These are phyloP conservation scores for Boechera retrofracta DNA, from an alignment of 345 rosid species.

Conservation along the genomic window DNA sequence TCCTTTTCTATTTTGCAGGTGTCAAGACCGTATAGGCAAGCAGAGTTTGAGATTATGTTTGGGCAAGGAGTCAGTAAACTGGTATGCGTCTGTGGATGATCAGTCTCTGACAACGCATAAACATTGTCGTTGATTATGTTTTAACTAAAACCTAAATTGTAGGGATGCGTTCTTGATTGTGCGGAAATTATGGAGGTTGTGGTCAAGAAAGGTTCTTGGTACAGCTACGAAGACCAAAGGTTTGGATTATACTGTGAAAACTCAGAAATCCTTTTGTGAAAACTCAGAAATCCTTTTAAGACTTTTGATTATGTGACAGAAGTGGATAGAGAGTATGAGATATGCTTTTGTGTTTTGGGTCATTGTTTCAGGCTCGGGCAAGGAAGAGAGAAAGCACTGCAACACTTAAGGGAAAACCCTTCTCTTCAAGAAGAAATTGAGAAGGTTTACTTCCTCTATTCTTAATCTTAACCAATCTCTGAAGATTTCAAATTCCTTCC, in stretches of 20 bases:
- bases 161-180: slow-evolving; percentile 94
- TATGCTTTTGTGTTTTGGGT: slow-evolving; percentile 16
- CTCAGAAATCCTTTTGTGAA: neutral
- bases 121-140: neutral
- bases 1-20: slow-evolving; percentile 54
- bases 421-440: slow-evolving; percentile 69
- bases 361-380: slow-evolving; percentile 74
- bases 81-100: slow-evolving; percentile 53
- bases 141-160: slow-evolving; percentile 41
- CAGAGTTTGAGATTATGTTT: slow-evolving; percentile 92
- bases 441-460: slow-evolving; percentile 57
- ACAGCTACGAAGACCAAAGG: slow-evolving; percentile 93
- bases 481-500: neutral
- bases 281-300: neutral
- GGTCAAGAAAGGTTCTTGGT: slow-evolving; percentile 94
- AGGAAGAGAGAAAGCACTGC: slow-evolving; percentile 92
- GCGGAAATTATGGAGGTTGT: slow-evolving; percentile 87
- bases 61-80: slow-evolving; percentile 96
- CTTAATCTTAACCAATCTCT: slow-evolving; percentile 11
- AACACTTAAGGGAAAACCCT: slow-evolving; percentile 77
- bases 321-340: slow-evolving; percentile 1
- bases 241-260: slow-evolving; percentile 33
- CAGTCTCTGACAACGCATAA: slow-evolving; percentile 20
- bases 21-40: slow-evolving; percentile 94
- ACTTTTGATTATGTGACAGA: neutral